These are phyloP conservation scores for Penicillium sclerotiorum DNA, from an alignment of 2,329 filamentous ascomycete genomes.

Conservation along the genomic window DNA sequence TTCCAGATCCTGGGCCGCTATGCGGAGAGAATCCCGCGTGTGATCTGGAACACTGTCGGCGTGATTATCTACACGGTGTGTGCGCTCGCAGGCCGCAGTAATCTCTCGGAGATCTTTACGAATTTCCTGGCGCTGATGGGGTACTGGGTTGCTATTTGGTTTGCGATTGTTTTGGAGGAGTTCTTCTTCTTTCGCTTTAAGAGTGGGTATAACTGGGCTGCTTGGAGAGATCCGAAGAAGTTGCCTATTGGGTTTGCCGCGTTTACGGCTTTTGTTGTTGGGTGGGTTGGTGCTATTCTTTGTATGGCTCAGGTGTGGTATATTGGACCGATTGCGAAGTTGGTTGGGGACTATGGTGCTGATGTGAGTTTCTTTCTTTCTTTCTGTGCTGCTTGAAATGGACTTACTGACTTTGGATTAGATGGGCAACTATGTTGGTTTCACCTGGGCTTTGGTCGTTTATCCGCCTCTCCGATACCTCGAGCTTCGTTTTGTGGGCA, in stretches of 20 bases:
- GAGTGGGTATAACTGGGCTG: slow-evolving; percentile 60
- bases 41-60: slow-evolving; percentile 65
- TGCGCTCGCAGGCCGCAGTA: slow-evolving; percentile 62
- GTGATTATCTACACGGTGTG: slow-evolving; percentile 66
- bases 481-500: slow-evolving; percentile 54
- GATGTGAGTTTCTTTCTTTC: slow-evolving; percentile 48
- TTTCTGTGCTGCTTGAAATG: slow-evolving; percentile 5
- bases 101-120: slow-evolving; percentile 66
- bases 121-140: slow-evolving; percentile 73
- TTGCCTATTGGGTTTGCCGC: slow-evolving; percentile 66
- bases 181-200: slow-evolving; percentile 62
- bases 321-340: slow-evolving; percentile 62
- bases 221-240: slow-evolving; percentile 62
- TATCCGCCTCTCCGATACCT: slow-evolving; percentile 57
- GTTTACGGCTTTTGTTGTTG: slow-evolving; percentile 62
- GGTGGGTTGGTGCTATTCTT: slow-evolving; percentile 66
- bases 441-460: slow-evolving; percentile 60
- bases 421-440: slow-evolving; percentile 64
- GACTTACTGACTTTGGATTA: slow-evolving; percentile 16
- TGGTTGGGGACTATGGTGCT: slow-evolving; percentile 60
- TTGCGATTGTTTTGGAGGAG: slow-evolving; percentile 62
- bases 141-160: slow-evolving; percentile 69
- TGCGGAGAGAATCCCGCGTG: slow-evolving; percentile 61
- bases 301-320: slow-evolving; percentile 73
- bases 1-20: slow-evolving; percentile 67